phyloP scores from a whole-genome alignment of 2,329 filamentous ascomycete species.

The Aspergillus sergii region DNA sequence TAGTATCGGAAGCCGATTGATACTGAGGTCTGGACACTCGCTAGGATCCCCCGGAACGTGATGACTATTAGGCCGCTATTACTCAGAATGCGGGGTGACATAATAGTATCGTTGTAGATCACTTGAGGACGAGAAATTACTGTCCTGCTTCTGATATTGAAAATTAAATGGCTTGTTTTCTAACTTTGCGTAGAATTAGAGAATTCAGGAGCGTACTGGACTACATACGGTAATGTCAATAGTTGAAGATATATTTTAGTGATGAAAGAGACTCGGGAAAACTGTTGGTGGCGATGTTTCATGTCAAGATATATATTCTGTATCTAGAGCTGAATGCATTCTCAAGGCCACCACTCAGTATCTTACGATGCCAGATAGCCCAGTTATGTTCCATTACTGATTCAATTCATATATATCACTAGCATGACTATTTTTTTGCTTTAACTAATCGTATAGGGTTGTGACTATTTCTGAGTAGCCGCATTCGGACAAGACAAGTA shows the following conservation, averaged over 20 bases:
- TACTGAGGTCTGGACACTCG: background rate
- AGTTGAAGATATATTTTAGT: no score
- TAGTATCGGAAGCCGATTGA: background rate
- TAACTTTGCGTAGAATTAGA: no score
- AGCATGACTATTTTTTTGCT: no score
- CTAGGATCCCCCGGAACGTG: background rate
- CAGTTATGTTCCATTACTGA: background rate
- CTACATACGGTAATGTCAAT: no score
- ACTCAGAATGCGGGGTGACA: background rate
- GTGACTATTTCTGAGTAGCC: no score
- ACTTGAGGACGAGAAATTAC: background rate
- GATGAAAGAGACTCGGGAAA: no score
- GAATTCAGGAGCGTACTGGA: no score
- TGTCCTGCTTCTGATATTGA: background rate
- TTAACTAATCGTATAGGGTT: no score
- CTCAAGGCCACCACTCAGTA: background rate
- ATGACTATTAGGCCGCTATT: background rate
- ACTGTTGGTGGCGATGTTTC: no score
- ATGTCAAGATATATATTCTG: background rate
- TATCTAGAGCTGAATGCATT: background rate
- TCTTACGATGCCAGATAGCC: background rate
- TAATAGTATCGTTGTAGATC: background rate
- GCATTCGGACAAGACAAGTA: no score
- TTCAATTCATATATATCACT: no score
- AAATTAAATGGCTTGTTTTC: no score